Base-by-base conservation (phyloP, 2,329 filamentous ascomycete genomes). In the Chrysoporthe austroafricana region DNA sequence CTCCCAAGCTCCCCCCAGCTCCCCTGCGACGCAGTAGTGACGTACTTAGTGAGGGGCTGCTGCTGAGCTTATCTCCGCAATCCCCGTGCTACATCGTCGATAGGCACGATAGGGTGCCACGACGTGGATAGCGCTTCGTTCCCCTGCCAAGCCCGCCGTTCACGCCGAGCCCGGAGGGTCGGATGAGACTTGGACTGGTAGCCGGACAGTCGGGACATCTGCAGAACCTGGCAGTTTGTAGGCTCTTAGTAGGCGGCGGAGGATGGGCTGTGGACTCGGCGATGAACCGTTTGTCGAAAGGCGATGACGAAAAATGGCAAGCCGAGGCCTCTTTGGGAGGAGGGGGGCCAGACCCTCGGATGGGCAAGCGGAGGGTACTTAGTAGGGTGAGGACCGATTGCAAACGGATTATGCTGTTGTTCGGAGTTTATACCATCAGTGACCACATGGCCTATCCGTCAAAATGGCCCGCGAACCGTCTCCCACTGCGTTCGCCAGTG, bases 131-230 rank as follows among this genome's bases (percentile, higher is more conserved):
- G 18, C 18, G 13, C 36, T 34, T 18, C 57, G 14, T 18, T 21
- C 50, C 57, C 57, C 57, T 60, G 39, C 56, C 16, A 59, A 59
- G 34, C 32, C 32, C 56, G 42, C 57, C 36, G 11, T 42, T 13
- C 21, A 21, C 13, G 36, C 57, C 57, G 57, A 42, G 32, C n/a
- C 56, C 57, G 57, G 57, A 60, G 57, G 39, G 57, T 44, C 57
- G 57, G 57, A 21, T 60, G n/a, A 16, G 42, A 44, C 21, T 42
- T 39, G 57, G n/a, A 14, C 42, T 39, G 34, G 13, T 16, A 32
- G 21, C 57, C 42, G 42, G 18, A 60, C 42, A 18, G 18, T 57
- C 54, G 54, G 50, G 50, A 32, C 32, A 13, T 13, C 32, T 34
- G 50, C 32, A 21, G 21, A 26, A 16, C 50, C 50, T 54, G 11